These are phyloP conservation scores for Fusarium graminum DNA, from an alignment of 2,329 filamentous ascomycete species.

Conservation along the genomic window DNA sequence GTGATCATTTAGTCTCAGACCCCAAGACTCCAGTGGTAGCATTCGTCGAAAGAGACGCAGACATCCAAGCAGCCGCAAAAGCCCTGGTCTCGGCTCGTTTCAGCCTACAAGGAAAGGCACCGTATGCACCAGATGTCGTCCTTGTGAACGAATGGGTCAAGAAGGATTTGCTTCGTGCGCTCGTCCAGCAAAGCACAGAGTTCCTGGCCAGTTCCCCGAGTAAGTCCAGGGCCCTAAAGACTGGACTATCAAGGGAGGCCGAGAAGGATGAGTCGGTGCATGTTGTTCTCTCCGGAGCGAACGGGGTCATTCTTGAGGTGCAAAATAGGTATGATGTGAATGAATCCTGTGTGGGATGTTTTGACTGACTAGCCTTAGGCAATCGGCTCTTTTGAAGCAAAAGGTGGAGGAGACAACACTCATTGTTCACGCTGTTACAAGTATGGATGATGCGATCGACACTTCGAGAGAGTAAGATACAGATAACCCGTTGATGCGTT, in stretches of 20 bases:
- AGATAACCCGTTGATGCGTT: fast-evolving
- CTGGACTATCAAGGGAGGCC: neutral
- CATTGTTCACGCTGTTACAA: slow-evolving; percentile 30
- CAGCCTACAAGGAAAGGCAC: slow-evolving; percentile 29
- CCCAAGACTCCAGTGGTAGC: slow-evolving; percentile 20
- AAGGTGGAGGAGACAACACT: slow-evolving; percentile 28
- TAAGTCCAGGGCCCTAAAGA: neutral
- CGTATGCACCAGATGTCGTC: slow-evolving; percentile 41
- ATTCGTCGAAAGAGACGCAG: slow-evolving; percentile 42
- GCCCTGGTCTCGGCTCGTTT: slow-evolving; percentile 35
- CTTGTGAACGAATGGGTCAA: slow-evolving; percentile 45
- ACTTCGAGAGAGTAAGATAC: slow-evolving; percentile 7
- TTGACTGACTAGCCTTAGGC: neutral
- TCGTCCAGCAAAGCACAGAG: slow-evolving; percentile 31
- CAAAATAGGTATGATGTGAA: slow-evolving; percentile 7
- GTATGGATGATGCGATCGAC: slow-evolving; percentile 39
- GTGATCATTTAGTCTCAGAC: slow-evolving; percentile 19
- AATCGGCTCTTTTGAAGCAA: slow-evolving; percentile 9
- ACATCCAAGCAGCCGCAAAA: slow-evolving; percentile 34
- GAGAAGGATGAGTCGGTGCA: slow-evolving; percentile 29
- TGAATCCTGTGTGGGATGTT: fast-evolving
- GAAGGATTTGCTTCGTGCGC: slow-evolving; percentile 36
- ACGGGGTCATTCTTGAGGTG: slow-evolving; percentile 28
- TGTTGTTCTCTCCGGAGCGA: slow-evolving; percentile 23
- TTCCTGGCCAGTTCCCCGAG: neutral